Base-by-base conservation (phyloP, 805 yeast species). In the Candida maris region DNA sequence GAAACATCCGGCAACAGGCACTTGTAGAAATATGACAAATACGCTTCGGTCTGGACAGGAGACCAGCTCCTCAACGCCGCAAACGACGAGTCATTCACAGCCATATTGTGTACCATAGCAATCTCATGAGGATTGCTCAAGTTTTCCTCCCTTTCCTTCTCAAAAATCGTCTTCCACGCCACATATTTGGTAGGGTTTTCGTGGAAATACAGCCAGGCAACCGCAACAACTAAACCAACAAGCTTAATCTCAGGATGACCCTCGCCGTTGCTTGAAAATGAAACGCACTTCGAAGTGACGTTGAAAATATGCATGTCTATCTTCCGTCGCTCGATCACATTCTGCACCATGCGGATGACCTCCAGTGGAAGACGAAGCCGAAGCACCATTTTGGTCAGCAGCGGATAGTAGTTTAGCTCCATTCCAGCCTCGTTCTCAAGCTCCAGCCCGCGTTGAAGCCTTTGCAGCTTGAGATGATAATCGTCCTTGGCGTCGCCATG, bases 291-390 rank as follows among this genome's bases (percentile, higher is more conserved):
- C 8, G 13, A 10, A 14, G 18, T 19, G 12, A 19, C 12, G 7
- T 33, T 8, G 26, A 38, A 30, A 35, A 35, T 4, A 1, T 28
- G 6, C 25, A 55, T 28, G 22, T 47, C 39, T 1, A 57, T 30
- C 1, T 46, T 34, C 2, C 35, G 16, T 27, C 26, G 5, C 28
- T 55, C 34, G 4, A 70, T 40, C 3, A 59, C 32, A 5, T 54
- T 55, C 16, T 52, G 48, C 8, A 66, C 62, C 19, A 68, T 55
- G 0, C 52, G 37, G 18, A 71, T 70, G 2, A 80, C 48, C 26
- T 72, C 73, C 3, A 79, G 65, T 1, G 88, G 75, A 5, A 79
- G 45, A 12, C 72, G 52, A 28, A 72, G 45, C 28, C 72, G 71
- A 3, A 65, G 54, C 3, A 70, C 57, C 1, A 67, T 39, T 38